Percentiles rank a stretch among this genome's conserved stretches.
Conservation (phyloP, 1,284 basidiomycete genomes). For the Ceratobasidium sp. region DNA sequence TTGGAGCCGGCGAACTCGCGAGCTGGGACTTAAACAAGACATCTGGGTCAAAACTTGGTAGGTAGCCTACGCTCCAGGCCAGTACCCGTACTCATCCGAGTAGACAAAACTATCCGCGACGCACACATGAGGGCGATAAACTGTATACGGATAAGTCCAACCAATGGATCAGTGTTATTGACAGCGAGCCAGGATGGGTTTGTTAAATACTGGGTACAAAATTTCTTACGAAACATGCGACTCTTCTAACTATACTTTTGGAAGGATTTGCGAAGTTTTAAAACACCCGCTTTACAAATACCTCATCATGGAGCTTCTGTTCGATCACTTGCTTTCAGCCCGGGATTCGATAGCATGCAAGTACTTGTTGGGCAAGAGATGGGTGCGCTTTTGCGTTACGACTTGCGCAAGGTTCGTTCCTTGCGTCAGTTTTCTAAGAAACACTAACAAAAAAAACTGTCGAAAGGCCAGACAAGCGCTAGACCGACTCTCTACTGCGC, state of each 20-base stretch:
- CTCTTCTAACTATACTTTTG: neutral
- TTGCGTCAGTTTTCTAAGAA: neutral
- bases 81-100: conserved; percentile 58
- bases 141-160: conserved; percentile 69
- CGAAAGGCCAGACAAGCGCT: conserved; percentile 52
- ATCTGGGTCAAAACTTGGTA: conserved; percentile 76
- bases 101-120: conserved; percentile 63
- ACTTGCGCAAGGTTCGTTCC: conserved; percentile 69
- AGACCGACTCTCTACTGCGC: conserved; percentile 81
- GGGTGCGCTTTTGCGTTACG: conserved; percentile 74
- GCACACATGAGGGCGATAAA: conserved; percentile 83
- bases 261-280: conserved; percentile 81
- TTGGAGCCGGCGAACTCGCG: conserved; percentile 83
- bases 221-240: neutral
- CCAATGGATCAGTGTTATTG: conserved; percentile 74
- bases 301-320: conserved; percentile 74
- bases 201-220: conserved; percentile 81
- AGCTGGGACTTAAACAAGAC: conserved; percentile 82
- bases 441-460: conserved; percentile 59
- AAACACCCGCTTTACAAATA: conserved; percentile 74
- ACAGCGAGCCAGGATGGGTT: conserved; percentile 83
- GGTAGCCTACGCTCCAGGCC: conserved; percentile 44
- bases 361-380: conserved; percentile 83
- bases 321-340: conserved; percentile 76
- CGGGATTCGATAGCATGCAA: conserved; percentile 67